Evolutionary conservation across 2,329 filamentous ascomycete species (phyloP).

Genomic region (Sclerotiophoma versabilis): DNA sequence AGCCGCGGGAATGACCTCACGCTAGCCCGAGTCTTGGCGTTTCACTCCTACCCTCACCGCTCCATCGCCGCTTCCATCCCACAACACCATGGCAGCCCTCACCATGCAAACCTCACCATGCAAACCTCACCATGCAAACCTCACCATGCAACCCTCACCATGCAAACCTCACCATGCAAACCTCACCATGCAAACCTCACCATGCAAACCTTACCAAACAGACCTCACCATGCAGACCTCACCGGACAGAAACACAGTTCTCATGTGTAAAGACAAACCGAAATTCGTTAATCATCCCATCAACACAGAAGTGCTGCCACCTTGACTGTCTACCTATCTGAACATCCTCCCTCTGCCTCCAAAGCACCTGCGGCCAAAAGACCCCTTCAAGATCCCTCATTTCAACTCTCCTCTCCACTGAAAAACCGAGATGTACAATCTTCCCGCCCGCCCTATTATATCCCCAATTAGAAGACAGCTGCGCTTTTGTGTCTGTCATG

Average conservation of each 20-base stretch:
- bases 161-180: no score
- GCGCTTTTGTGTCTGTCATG: slow-evolving; percentile 22
- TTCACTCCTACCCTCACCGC: not conserved
- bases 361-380: not conserved
- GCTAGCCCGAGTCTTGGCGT: slow-evolving; percentile 14
- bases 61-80: not conserved
- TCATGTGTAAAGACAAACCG: slow-evolving; percentile 11
- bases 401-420: not conserved
- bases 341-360: not conserved
- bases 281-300: slow-evolving; percentile 12
- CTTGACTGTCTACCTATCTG: not conserved
- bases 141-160: no score
- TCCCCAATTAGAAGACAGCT: slow-evolving; percentile 23
- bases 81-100: not conserved
- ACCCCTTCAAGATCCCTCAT: not conserved
- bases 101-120: no score
- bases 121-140: no score
- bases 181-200: no score
- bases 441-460: slow-evolving; percentile 11
- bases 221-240: no score
- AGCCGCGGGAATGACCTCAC: slow-evolving; percentile 10
- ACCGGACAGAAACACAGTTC: no score
- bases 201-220: no score
- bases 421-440: not conserved
- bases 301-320: not conserved